These are phyloP conservation scores for Xylariaceae sp. DNA, from an alignment of 2,329 filamentous ascomycete species.

Conservation along the genomic window DNA sequence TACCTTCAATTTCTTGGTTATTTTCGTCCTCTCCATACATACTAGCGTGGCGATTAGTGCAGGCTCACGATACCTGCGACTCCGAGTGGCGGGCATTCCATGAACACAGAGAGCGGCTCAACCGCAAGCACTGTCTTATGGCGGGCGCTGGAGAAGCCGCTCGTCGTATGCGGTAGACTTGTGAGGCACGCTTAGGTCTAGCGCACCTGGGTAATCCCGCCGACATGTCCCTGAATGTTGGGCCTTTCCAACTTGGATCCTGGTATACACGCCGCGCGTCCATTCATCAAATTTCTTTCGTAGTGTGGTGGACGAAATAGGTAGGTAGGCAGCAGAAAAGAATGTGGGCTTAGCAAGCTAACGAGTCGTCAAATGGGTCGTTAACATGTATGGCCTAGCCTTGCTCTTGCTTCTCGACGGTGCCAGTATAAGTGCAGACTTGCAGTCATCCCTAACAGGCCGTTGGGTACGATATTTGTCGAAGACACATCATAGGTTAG, in stretches of 20 bases:
- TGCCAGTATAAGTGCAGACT: conserved; percentile 30
- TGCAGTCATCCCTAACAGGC: conserved; percentile 31
- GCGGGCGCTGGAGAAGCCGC: background rate
- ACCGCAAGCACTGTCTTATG: background rate
- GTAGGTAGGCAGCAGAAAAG: background rate
- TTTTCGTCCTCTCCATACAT: background rate
- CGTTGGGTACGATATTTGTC: conserved; percentile 38
- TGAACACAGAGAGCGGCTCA: no score
- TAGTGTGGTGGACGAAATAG: no score
- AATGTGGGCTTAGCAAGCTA: background rate
- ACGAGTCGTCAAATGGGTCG: conserved; percentile 30
- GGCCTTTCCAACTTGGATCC: no score
- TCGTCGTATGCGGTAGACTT: background rate
- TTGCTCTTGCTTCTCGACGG: conserved; percentile 34
- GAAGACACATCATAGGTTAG: conserved; percentile 36
- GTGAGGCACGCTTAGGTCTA: background rate
- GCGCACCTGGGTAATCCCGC: conserved; percentile 28
- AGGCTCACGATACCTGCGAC: no score
- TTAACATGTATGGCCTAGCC: conserved; percentile 37
- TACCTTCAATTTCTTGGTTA: background rate
- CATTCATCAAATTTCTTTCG: no score
- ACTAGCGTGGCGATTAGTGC: background rate
- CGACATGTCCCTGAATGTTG: conserved; percentile 30
- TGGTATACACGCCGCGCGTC: conserved; percentile 36
- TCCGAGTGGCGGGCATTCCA: no score